Conservation (phyloP, 2,329 filamentous ascomycete species). For the Talaromyces sp. region DNA sequence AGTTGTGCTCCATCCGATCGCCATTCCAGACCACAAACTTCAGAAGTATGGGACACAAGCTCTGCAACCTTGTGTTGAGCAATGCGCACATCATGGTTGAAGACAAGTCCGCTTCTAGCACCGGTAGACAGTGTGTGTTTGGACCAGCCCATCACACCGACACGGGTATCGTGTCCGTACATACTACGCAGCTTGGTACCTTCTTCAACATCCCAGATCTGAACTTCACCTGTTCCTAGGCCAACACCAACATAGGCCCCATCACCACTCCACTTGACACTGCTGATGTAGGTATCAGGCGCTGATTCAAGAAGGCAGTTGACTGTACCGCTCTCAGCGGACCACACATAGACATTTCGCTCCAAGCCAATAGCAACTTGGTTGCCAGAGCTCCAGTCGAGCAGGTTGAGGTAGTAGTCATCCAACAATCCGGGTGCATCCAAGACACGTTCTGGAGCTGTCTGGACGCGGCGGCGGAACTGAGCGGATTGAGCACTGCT, state of each 20-base stretch:
- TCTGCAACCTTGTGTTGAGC: conserved; percentile 98
- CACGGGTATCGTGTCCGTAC: conserved; percentile 94
- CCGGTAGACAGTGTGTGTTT: conserved; percentile 97
- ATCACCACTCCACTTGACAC: conserved; percentile 97
- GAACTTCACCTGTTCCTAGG: conserved; percentile 90
- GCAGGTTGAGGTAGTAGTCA: conserved; percentile 97
- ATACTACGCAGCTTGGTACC: conserved; percentile 95
- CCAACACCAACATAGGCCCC: conserved; percentile 95
- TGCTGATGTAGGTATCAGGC: conserved; percentile 92
- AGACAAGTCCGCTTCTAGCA: conserved; percentile 89
- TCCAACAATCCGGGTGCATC: conserved; percentile 95
- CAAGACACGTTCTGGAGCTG: conserved; percentile 90
- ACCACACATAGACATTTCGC: conserved; percentile 98
- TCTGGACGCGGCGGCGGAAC: conserved; percentile 86
- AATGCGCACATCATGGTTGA: conserved; percentile 97
- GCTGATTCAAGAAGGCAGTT: conserved; percentile 83
- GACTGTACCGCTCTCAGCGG: conserved; percentile 87
- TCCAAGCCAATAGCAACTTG: conserved; percentile 97
- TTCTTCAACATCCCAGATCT: conserved; percentile 99
- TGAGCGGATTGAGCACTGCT: conserved; percentile 73
- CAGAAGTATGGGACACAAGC: conserved; percentile 93
- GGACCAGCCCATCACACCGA: conserved; percentile 98
- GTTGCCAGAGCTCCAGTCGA: conserved; percentile 97
- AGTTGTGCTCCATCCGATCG: conserved; percentile 93
- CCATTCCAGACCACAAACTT: conserved; percentile 98